Conservation (phyloP, 106 monocot genomes). For the Platanthera zijinensis region DNA sequence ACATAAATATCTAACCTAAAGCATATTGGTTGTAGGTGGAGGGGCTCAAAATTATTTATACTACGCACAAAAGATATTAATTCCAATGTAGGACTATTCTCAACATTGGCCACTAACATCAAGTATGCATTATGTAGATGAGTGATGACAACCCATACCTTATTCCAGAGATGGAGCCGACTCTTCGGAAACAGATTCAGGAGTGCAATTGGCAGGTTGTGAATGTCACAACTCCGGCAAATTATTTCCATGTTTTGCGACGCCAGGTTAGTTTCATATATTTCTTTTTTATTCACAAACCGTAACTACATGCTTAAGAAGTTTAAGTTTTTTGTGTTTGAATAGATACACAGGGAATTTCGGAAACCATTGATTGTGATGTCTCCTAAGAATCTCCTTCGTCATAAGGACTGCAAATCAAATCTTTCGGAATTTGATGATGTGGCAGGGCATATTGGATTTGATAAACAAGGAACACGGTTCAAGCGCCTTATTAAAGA, state of each 20-base stretch:
- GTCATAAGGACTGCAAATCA: conserved; percentile 86
- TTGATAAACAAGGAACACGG: conserved; percentile 92
- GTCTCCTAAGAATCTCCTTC: conserved; percentile 81
- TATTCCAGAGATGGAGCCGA: conserved; percentile 96
- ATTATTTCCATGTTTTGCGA: conserved; percentile 87
- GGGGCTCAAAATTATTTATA: too few relatives aligned
- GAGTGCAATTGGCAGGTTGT: conserved; percentile 95
- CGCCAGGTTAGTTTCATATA: conserved; percentile 50
- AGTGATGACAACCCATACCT: conserved; percentile 42
- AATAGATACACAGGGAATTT: conserved; percentile 84
- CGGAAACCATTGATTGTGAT: conserved; percentile 82
- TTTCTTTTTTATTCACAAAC: neutral
- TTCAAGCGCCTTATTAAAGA: conserved; percentile 93
- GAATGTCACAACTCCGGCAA: conserved; percentile 88
- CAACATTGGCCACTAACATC: too few relatives aligned
- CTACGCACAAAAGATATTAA: too few relatives aligned
- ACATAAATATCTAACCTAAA: too few relatives aligned
- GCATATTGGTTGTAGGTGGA: too few relatives aligned
- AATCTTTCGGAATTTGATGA: conserved; percentile 89
- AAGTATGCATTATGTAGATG: too few relatives aligned
- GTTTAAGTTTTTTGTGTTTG: neutral
- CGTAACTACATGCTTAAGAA: neutral
- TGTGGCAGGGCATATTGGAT: conserved; percentile 67
- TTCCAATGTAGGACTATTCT: too few relatives aligned
- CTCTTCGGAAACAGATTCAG: conserved; percentile 82